Percentiles rank a stretch among this genome's conserved stretches.
These are phyloP conservation scores for Gracilaria vermiculophylla DNA, from an alignment of 23 red algal species.

Conservation along the genomic window DNA sequence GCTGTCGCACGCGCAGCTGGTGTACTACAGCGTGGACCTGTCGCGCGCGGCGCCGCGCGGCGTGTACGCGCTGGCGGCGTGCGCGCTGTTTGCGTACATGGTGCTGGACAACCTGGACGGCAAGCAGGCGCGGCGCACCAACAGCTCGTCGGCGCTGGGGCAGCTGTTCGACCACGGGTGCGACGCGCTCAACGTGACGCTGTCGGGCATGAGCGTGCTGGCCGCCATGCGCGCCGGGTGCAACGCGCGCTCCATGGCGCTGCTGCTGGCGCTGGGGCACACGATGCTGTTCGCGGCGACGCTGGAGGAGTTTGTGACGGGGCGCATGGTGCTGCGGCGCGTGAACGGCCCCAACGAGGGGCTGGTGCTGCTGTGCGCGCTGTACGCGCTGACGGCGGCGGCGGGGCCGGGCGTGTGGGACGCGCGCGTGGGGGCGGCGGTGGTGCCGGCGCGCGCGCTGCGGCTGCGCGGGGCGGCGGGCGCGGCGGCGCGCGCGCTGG, in stretches of 20 bases:
- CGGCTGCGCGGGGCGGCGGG: background rate
- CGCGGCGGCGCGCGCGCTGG: background rate
- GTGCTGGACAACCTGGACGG: slow-evolving; percentile 97
- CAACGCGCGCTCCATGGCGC: background rate
- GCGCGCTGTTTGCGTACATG: slow-evolving; percentile 79
- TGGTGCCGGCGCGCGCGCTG: no score
- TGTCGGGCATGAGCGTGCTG: slow-evolving; percentile 78
- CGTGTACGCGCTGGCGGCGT: slow-evolving; percentile 59
- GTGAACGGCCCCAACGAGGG: slow-evolving; percentile 98
- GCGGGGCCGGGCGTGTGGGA: slow-evolving; percentile 77
- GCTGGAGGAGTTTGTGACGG: slow-evolving; percentile 91
- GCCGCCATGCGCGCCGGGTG: slow-evolving; percentile 56
- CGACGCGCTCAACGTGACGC: slow-evolving; percentile 91
- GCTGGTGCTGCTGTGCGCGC: slow-evolving; percentile 60
- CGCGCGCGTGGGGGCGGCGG: no score
- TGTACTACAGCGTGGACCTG: slow-evolving; percentile 59
- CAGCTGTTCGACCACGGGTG: slow-evolving; percentile 99
- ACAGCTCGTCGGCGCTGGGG: slow-evolving; percentile 87
- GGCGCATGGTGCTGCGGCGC: slow-evolving; percentile 83
- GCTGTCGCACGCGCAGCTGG: slow-evolving; percentile 33
- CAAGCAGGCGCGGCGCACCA: slow-evolving; percentile 90
- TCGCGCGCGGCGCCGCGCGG: slow-evolving; percentile 20
- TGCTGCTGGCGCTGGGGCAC: slow-evolving; percentile 74
- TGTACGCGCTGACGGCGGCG: slow-evolving; percentile 73
- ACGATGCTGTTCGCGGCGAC: slow-evolving; percentile 79